A percentile compares a stretch with the other conserved stretches of the same genome.
Conservation (phyloP, 371 early-diverging fungal genomes). For the Rhizopus sp. region DNA sequence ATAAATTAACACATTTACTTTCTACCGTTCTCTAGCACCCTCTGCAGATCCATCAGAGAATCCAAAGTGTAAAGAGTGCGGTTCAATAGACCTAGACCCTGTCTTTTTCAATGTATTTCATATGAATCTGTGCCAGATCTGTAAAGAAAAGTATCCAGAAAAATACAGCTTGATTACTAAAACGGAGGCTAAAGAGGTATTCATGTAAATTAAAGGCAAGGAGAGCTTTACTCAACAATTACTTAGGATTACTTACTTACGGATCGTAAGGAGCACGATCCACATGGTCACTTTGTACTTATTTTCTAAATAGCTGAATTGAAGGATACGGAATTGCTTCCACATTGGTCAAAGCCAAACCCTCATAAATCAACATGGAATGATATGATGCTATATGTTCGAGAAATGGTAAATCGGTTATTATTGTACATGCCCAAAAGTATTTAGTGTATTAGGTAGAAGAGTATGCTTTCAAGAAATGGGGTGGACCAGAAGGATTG, state of each 20-base stretch:
- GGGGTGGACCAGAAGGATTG: slow-evolving; percentile 85
- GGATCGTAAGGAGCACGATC: slow-evolving; percentile 58
- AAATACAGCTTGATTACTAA: slow-evolving; percentile 93
- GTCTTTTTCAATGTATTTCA: slow-evolving; percentile 71
- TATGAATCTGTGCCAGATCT: slow-evolving; percentile 72
- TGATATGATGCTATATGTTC: slow-evolving; percentile 93
- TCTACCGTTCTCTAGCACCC: slow-evolving; percentile 39
- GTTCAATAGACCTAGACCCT: slow-evolving; percentile 76
- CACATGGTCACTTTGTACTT: not conserved
- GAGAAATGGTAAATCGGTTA: slow-evolving; percentile 63
- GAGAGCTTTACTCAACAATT: not conserved
- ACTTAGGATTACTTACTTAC: slow-evolving; percentile 85
- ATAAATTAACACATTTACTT: not conserved
- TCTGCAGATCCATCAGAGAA: slow-evolving; percentile 62
- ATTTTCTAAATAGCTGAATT: slow-evolving; percentile 66
- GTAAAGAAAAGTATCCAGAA: slow-evolving; percentile 76
- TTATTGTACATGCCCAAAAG: not conserved
- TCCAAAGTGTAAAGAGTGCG: slow-evolving; percentile 79
- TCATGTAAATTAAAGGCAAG: slow-evolving; percentile 15
- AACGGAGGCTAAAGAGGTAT: slow-evolving; percentile 83
- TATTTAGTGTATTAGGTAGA: slow-evolving; percentile 65
- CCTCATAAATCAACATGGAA: slow-evolving; percentile 94
- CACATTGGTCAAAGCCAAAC: slow-evolving; percentile 88
- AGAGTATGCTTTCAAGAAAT: slow-evolving; percentile 89
- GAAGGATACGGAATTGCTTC: slow-evolving; percentile 74